Base-by-base conservation (phyloP, 2,329 filamentous ascomycete species). In the Colletotrichum navitas region DNA sequence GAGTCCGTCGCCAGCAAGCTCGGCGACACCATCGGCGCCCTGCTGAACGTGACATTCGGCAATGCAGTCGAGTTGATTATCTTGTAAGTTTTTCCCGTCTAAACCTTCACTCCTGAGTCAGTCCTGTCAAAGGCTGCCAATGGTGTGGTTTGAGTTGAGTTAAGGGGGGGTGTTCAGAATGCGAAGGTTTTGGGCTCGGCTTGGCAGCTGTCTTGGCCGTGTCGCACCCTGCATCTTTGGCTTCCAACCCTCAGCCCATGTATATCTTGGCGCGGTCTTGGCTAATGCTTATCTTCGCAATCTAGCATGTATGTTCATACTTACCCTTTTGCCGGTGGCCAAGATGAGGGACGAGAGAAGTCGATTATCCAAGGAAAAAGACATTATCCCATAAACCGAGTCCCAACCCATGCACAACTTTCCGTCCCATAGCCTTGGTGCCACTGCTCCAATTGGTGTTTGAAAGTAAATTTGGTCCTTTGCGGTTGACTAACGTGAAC, bases 31-130 rank as follows among this genome's bases (percentile, higher is more conserved):
- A 83, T 93, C 56, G 92, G 92, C 66, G 92, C 92, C 43, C 81
- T 94, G 76, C 87, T 94, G 78, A 94, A 94, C 77, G 90, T 94
- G 72, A 93, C 92, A 11, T 93, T 94, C 83, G 92, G 92, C 75
- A 94, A 94, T 79, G 91, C 92, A 29, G 92, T 94, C 32, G 92
- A 94, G 80, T 81, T 94, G 78, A 94, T 94, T 78, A 93, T 94
- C 74, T 94, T 93, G 85, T 88, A 80, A 79, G 85, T 84, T 78
- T 78, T 54, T 34, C 62, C n/a, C 26, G 32, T 29, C 54, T n/a
- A 43, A 32, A 49, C 10, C 24, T 34, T 2, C 32, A 26, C 43
- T 12, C 49, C 26, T 43, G 26, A 11, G 26, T 34, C 51, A 55
- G 14, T 34, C 36, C 14, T 41, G 21, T 34, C 14, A 16, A 26